These are phyloP conservation scores for Thermothelomyces thermophilus DNA, from an alignment of 2,329 filamentous ascomycete genomes.

Conservation along the genomic window DNA sequence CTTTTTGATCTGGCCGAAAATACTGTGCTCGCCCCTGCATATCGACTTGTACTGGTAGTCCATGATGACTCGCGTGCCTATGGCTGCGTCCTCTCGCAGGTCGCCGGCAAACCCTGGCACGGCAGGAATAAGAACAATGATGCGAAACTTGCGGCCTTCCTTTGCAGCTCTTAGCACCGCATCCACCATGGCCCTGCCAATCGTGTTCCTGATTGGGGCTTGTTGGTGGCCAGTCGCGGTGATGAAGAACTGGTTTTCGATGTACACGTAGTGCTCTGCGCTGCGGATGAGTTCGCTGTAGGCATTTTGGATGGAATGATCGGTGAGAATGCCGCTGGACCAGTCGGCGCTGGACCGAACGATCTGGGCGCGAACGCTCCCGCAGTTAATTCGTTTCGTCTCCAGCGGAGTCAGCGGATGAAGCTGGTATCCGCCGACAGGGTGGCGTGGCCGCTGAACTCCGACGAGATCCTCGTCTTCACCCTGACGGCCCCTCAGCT, in stretches of 20 bases:
- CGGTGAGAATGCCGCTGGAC: slow-evolving; percentile 82
- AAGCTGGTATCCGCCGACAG: slow-evolving; percentile 77
- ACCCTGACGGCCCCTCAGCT: slow-evolving; percentile 66
- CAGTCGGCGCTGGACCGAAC: slow-evolving; percentile 89
- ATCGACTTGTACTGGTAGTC: slow-evolving; percentile 81
- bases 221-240: slow-evolving; percentile 89
- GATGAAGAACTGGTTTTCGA: slow-evolving; percentile 99
- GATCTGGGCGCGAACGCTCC: slow-evolving; percentile 74
- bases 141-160: slow-evolving; percentile 78
- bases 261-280: slow-evolving; percentile 90
- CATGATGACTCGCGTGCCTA: slow-evolving; percentile 80
- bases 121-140: slow-evolving; percentile 85
- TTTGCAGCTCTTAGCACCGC: slow-evolving; percentile 75
- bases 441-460: slow-evolving; percentile 82
- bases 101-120: slow-evolving; percentile 82
- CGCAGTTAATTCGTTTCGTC: slow-evolving; percentile 58
- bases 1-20: slow-evolving; percentile 67
- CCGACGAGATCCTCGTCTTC: slow-evolving; percentile 79
- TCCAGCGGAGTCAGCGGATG: slow-evolving; percentile 69
- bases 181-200: slow-evolving; percentile 85
- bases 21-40: slow-evolving; percentile 72
- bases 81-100: slow-evolving; percentile 61
- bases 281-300: slow-evolving; percentile 79
- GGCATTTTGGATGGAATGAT: slow-evolving; percentile 82
- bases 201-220: slow-evolving; percentile 75